phyloP scores from a whole-genome alignment of 176 grass and related monocot species.

The Bothriochloa decipiens region DNA sequence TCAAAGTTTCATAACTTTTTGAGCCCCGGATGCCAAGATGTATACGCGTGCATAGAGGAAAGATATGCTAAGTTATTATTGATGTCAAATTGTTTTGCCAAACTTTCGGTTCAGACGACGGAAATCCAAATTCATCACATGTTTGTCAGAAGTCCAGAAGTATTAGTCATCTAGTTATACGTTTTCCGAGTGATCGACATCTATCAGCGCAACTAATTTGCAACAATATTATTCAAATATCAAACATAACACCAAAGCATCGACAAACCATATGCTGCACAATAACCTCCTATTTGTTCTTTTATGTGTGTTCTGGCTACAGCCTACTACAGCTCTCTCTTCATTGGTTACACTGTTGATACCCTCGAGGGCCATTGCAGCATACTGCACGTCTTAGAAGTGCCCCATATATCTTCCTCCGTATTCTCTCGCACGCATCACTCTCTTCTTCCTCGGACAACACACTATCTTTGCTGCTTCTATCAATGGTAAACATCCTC shows the following conservation, averaged over 20 bases:
- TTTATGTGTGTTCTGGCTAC: neutral
- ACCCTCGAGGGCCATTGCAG: constrained; percentile 68
- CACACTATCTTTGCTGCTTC: constrained; percentile 47
- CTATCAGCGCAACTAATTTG: neutral
- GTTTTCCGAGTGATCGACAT: neutral
- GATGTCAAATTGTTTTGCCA: no score
- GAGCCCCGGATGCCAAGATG: no score
- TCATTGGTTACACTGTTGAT: constrained; percentile 55
- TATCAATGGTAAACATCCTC: constrained; percentile 33
- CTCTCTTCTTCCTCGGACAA: constrained; percentile 72
- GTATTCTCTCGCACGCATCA: constrained; percentile 70
- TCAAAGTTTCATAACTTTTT: no score
- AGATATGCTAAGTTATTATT: no score
- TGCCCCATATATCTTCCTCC: constrained; percentile 75
- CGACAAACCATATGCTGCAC: neutral
- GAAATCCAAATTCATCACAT: neutral
- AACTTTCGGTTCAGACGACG: neutral
- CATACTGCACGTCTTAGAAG: constrained; percentile 73
- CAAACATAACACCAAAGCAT: neutral
- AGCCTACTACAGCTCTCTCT: constrained; percentile 46
- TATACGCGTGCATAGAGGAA: no score
- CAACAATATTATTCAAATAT: constrained; percentile 2
- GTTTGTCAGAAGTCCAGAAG: neutral
- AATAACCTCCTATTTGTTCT: neutral
- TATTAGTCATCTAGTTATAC: neutral